A percentile compares a stretch with the other conserved stretches of the same genome.
phyloP scores from a whole-genome alignment of 1,139 yeast genomes.

The Kodamaea ohmeri region DNA sequence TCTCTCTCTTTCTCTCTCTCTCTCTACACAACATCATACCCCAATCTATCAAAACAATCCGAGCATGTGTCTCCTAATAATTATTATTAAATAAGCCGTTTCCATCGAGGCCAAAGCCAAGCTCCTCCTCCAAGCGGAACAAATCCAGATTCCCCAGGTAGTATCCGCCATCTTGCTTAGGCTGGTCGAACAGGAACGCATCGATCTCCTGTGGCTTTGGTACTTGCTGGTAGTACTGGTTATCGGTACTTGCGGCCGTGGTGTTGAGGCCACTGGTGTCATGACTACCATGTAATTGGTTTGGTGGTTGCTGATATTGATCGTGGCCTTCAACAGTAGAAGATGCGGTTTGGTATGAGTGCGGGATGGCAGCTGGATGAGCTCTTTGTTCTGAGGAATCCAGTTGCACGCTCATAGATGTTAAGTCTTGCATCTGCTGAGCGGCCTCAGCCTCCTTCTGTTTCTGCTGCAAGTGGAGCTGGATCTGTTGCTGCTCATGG shows the following conservation, averaged over 20 bases:
- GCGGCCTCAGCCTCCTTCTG: slow-evolving; percentile 22
- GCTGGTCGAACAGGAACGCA: slow-evolving; percentile 33
- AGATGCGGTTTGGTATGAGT: no score
- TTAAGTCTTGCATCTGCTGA: slow-evolving; percentile 10
- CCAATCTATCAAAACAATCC: no score
- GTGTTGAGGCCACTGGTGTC: slow-evolving; percentile 38
- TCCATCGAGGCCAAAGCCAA: slow-evolving; percentile 49
- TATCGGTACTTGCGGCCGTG: slow-evolving; percentile 24
- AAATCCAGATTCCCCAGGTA: slow-evolving; percentile 22
- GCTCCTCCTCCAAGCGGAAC: slow-evolving; percentile 44
- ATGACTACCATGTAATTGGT: slow-evolving; percentile 21
- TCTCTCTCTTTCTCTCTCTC: no score
- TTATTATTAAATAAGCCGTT: slow-evolving; percentile 15
- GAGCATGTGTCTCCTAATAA: no score
- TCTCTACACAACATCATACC: no score
- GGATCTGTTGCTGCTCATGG: slow-evolving; percentile 59
- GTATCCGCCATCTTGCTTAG: slow-evolving; percentile 9
- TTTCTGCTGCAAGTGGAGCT: slow-evolving; percentile 35
- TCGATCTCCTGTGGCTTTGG: slow-evolving; percentile 51
- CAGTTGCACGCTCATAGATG: slow-evolving; percentile 12
- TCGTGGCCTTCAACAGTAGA: no score
- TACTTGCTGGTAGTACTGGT: slow-evolving; percentile 34
- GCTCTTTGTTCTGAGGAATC: no score
- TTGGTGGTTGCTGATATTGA: no score
- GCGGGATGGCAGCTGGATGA: no score